phyloP scores from a whole-genome alignment of 306 rosid species.

The Lathyrus aphaca region DNA sequence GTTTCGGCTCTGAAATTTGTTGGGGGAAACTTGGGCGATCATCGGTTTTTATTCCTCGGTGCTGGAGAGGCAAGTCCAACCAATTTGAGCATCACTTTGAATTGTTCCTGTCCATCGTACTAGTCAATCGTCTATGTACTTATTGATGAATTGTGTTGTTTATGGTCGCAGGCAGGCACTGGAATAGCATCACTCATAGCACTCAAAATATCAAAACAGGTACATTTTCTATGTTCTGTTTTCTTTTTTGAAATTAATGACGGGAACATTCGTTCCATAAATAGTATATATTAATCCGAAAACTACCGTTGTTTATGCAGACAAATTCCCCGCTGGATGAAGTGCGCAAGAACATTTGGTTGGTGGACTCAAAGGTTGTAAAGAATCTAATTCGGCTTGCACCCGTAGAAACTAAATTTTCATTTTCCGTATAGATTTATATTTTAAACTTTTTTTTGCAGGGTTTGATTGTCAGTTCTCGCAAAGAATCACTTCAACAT shows the following conservation, averaged over 20 bases:
- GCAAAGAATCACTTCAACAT: conserved; percentile 87
- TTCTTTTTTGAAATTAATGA: conserved; percentile 4
- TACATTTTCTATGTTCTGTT: conserved; percentile 27
- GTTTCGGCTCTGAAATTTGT: conserved; percentile 69
- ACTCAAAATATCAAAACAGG: conserved; percentile 91
- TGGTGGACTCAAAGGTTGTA: conserved; percentile 92
- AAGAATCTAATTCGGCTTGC: conserved; percentile 20
- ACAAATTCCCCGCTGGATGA: conserved; percentile 78
- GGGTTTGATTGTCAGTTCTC: conserved; percentile 88
- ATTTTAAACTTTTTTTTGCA: conserved; percentile 44
- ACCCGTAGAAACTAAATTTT: conserved; percentile 16
- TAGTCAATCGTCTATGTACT: conserved; percentile 8
- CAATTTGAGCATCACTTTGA: conserved; percentile 11
- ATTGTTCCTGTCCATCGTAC: conserved; percentile 8
- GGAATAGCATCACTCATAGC: conserved; percentile 98
- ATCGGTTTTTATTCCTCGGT: conserved; percentile 85
- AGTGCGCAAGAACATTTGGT: conserved; percentile 80
- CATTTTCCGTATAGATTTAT: conserved; percentile 35
- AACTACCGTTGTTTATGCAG: conserved; percentile 54
- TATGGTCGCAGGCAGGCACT: conserved; percentile 90
- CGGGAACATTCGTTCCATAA: conserved; percentile 19
- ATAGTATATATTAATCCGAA: conserved; percentile 14
- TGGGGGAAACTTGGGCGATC: conserved; percentile 80
- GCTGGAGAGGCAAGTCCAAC: conserved; percentile 83
- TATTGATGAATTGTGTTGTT: conserved; percentile 43